Conservation (phyloP, 805 yeast genomes). For the Pichia deserticola region DNA sequence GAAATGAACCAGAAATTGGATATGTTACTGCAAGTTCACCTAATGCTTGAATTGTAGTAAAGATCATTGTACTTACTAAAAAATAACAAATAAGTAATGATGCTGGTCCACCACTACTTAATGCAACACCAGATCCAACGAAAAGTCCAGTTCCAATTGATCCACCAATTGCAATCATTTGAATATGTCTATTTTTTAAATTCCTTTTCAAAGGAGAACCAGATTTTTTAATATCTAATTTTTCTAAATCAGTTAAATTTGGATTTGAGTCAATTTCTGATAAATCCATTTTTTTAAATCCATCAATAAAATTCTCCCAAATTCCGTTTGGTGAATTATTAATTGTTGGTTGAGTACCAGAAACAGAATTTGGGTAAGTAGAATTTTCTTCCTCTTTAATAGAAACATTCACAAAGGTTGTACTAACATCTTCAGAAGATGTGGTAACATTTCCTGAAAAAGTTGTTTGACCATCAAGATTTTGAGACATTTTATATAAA, state of each 20-base stretch:
- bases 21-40: conserved; percentile 54
- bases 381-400: too few species aligned
- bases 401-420: too few species aligned
- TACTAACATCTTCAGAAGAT: too few species aligned
- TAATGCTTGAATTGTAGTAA: conserved; percentile 49
- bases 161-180: conserved; percentile 76
- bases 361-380: too few species aligned
- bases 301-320: conserved; percentile 13
- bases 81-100: conserved; percentile 50
- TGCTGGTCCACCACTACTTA: conserved; percentile 61
- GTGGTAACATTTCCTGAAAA: too few species aligned
- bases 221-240: conserved; percentile 34
- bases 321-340: not conserved
- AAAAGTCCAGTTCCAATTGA: conserved; percentile 75
- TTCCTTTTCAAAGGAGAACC: conserved; percentile 39
- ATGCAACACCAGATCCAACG: conserved; percentile 57
- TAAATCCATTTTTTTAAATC: not conserved
- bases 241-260: conserved; percentile 29
- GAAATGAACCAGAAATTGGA: conserved; percentile 52
- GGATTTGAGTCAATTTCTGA: not conserved
- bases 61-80: conserved; percentile 51
- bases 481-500: too few species aligned
- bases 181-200: conserved; percentile 55
- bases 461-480: too few species aligned
- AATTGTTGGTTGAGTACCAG: too few species aligned